Base-by-base conservation (phyloP, 495 filamentous ascomycete species). In the Neurospora sp. region DNA sequence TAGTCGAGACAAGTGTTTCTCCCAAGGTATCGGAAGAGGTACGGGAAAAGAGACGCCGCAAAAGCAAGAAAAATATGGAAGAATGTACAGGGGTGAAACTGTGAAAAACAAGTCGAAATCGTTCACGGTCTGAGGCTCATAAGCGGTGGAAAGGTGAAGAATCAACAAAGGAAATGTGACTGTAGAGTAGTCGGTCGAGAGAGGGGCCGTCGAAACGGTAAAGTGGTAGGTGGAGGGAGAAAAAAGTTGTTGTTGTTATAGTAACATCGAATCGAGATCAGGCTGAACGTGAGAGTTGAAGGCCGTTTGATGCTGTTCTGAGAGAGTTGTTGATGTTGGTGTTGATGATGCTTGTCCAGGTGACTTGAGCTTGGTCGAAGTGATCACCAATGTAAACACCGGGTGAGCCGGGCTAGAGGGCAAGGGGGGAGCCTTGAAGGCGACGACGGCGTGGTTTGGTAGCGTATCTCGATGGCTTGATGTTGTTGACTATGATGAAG, bases 111-210 rank as follows among this genome's bases (percentile, higher is more conserved):
- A 90, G 85, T 88, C 86, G 85, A 81, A 83, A 83, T 88, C 85
- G 85, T 89, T 85, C 75, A 85, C 71, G 82, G 82, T 90, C 87
- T 87, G 86, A 88, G 83, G 85, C 85, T 92, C 91, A 91, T 93
- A 83, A 82, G 83, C 85, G 84, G 87, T 84, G 86, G 87, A 87
- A 81, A 74, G 76, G 84, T 86, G 27, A 60, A 85, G 84, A 80
- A 81, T 79, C 76, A 79, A 90, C 86, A 89, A 88, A 87, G 83
- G 84, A 86, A 85, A 86, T 49, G 76, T 73, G 69, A 73, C 46
- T 71, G 72, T 72, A 60, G 75, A 79, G 78, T 69, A 75, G 81
- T 85, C 82, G 84, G 85, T 83, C 82, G 83, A 84, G 83, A 83
- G 83, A 78, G 82, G 77, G 77, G 81, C 74, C 78, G 83, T 85